These are phyloP conservation scores for Citrus australasica DNA, from an alignment of 345 rosid species.

Conservation along the genomic window DNA sequence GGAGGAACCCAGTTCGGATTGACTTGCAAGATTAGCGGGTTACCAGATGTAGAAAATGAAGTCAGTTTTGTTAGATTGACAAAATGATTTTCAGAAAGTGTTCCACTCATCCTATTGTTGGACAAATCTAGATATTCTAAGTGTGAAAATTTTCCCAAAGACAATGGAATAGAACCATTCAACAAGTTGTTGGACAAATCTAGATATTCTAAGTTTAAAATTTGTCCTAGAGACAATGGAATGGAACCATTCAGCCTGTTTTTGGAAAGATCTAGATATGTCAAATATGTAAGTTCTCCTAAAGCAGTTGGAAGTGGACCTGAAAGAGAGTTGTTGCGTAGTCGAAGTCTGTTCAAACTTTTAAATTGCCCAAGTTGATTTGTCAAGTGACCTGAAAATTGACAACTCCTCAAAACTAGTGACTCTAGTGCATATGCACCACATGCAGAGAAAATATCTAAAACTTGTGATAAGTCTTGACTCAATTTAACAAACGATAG, in stretches of 20 bases:
- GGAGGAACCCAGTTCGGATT: neutral
- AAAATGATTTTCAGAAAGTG: neutral
- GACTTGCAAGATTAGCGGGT: neutral
- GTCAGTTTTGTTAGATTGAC: neutral
- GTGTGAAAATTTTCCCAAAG: neutral
- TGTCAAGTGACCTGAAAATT: neutral
- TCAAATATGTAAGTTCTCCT: neutral
- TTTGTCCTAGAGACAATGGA: neutral
- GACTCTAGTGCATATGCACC: neutral
- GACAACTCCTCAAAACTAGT: neutral
- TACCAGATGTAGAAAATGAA: neutral
- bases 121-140: neutral
- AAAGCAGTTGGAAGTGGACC: neutral
- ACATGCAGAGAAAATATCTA: neutral
- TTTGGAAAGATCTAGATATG: neutral
- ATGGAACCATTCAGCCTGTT: neutral
- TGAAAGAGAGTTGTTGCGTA: neutral
- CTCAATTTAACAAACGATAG: neutral
- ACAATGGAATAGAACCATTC: neutral
- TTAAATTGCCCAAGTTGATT: neutral
- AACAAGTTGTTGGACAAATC: neutral
- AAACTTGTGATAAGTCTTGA: neutral
- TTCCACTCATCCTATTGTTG: neutral
- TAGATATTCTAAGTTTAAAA: neutral
- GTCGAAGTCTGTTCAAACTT: neutral